These are phyloP conservation scores for Pisolithus microcarpus DNA, from an alignment of 768 basidiomycete genomes.

Conservation along the genomic window DNA sequence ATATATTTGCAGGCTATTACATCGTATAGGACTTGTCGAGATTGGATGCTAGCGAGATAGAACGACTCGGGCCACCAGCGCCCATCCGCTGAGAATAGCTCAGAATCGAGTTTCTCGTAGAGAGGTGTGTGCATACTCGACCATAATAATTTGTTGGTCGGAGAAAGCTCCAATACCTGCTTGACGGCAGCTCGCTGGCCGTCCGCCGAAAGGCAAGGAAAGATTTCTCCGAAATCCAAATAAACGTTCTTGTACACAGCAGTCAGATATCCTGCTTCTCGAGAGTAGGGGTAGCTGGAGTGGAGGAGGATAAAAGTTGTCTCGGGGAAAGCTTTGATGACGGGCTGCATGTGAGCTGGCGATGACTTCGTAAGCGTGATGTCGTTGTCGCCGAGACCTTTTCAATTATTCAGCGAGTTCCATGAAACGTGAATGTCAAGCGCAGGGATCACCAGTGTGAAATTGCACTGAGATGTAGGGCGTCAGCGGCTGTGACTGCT, in stretches of 20 bases:
- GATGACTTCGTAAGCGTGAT: conserved; percentile 51
- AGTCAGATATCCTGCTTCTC: conserved; percentile 72
- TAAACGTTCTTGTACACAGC: conserved; percentile 68
- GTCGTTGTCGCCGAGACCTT: conserved; percentile 65
- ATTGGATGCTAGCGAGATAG: conserved; percentile 61
- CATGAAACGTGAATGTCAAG: not conserved
- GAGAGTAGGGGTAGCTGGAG: conserved; percentile 69
- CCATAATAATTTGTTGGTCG: conserved; percentile 78
- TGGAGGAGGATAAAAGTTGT: conserved; percentile 65
- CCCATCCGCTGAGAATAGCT: conserved; percentile 13
- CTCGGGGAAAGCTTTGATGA: conserved; percentile 57
- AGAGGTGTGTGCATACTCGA: conserved; percentile 45
- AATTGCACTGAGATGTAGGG: conserved; percentile 55
- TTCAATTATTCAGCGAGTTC: not conserved
- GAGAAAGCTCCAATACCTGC: conserved; percentile 63
- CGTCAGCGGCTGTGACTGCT: not conserved
- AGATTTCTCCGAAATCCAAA: conserved; percentile 76
- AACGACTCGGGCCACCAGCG: conserved; percentile 68
- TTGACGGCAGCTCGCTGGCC: conserved; percentile 56
- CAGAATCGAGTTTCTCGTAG: not conserved
- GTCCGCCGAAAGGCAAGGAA: conserved; percentile 54
- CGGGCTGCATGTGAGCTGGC: conserved; percentile 59
- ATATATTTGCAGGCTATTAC: conserved; percentile 27
- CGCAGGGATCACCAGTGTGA: conserved; percentile 45
- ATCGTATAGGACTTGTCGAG: conserved; percentile 52